Evolutionary conservation across 441 rosid genomes (phyloP), one percentile per base, ranked within the genome.

Genomic region (Flueggea neowawraea): DNA sequence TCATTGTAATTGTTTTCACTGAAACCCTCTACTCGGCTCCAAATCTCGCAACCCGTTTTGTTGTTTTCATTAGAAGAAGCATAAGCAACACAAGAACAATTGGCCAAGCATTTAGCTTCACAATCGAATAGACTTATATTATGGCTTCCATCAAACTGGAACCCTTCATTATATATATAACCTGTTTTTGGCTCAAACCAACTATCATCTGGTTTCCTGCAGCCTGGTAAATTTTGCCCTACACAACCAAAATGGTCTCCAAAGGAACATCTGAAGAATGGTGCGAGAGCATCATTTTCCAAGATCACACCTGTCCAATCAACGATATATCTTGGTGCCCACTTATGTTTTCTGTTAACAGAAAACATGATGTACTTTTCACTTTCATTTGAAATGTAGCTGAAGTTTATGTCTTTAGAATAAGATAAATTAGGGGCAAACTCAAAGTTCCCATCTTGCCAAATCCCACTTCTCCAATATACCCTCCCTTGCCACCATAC

Each of bases 1-100:
- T 6, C 41, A 36, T 36, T 36, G 41, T 8, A 36, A 17, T 28
- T 33, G n/a, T 39, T 4, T 12, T 43, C 28, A 22, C 31, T 31
- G 17, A 57, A 22, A 22, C 28, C 9, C 17, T 15, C 33, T 1
- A 57, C 52, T 16, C 60, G 15, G 39, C 57, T 63, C 77, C 76
- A 76, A 6, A 69, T 54, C 39, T 65, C 59, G 15, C 76, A 76
- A 11, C 61, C 68, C n/a, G 62, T 65, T 10, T n/a, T 44, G 9
- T 48, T 51, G 11, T 22, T 33, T 16, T 53, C 10, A 16, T 15
- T 53, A 8, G 43, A 1, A 10, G 55, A 10, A n/a, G 59, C 43
- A 52, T 57, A 71, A 3, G 75, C 74, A 7, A 63, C 16, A 14
- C 74, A 76, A 39, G 71, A 52, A 43, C 80, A 69, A 60, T 69